These are phyloP conservation scores for Anthoceros angustus DNA, from an alignment of 225 moss, liverwort and hornwort species.

Conservation along the genomic window DNA sequence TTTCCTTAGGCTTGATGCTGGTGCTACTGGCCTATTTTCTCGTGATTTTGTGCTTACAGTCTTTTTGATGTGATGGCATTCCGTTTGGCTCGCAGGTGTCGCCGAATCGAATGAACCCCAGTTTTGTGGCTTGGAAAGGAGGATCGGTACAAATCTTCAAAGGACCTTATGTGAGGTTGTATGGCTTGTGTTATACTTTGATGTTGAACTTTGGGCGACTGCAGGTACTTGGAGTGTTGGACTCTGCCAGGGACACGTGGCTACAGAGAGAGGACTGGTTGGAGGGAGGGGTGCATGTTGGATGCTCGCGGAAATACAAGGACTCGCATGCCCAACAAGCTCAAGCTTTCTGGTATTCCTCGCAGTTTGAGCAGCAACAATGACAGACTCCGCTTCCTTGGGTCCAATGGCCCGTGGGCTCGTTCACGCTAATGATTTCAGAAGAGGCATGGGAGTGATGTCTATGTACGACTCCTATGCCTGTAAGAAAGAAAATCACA, in stretches of 20 bases:
- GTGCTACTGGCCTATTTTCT: not conserved
- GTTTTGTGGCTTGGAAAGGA: slow-evolving; percentile 80
- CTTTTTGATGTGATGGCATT: not conserved
- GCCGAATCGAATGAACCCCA: slow-evolving; percentile 70
- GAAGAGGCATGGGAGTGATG: no score
- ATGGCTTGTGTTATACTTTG: not conserved
- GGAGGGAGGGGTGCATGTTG: slow-evolving; percentile 74
- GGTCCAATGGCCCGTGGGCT: no score
- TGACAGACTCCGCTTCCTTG: not conserved
- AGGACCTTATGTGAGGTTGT: not conserved
- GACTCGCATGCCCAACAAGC: slow-evolving; percentile 78
- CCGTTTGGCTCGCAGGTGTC: slow-evolving; percentile 34
- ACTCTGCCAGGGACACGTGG: slow-evolving; percentile 85
- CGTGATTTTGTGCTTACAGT: not conserved
- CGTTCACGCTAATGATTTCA: no score
- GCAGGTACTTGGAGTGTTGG: slow-evolving; percentile 85
- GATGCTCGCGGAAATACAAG: slow-evolving; percentile 73
- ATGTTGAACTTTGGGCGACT: not conserved
- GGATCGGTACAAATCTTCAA: slow-evolving; percentile 44
- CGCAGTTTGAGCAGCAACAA: slow-evolving; percentile 28
- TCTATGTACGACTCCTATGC: no score
- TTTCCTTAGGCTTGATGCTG: not conserved
- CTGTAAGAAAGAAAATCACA: no score
- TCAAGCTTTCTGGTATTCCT: slow-evolving; percentile 83
- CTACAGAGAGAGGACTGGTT: slow-evolving; percentile 92